Percentiles rank a stretch among this genome's conserved stretches.
Conservation (phyloP, 257 asterid species). For the Solanum pimpinellifolium region DNA sequence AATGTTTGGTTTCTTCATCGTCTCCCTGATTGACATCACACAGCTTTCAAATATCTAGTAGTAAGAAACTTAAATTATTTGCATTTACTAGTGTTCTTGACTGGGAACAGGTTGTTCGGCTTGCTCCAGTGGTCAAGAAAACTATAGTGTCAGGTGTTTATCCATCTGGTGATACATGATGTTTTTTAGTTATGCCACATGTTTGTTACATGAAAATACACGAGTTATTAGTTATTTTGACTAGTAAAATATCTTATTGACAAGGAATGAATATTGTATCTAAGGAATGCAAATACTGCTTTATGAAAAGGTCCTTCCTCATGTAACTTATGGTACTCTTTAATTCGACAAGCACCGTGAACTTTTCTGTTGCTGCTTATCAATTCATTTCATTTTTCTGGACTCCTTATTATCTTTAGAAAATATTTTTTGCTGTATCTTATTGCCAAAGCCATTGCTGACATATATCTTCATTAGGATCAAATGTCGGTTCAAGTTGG, state of each 20-base stretch:
- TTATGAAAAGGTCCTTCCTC: neutral
- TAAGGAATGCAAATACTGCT: neutral
- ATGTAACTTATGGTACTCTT: neutral
- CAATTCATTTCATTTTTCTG: neutral
- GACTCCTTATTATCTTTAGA: neutral
- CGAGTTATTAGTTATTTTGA: neutral
- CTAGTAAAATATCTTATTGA: neutral
- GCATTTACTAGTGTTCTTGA: conserved; percentile 1
- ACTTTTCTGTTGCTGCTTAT: neutral
- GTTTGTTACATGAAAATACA: neutral
- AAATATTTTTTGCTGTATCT: neutral
- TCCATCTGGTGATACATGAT: neutral
- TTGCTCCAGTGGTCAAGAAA: conserved; percentile 50
- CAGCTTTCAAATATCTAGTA: neutral
- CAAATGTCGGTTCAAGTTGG: neutral
- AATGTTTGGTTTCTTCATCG: neutral
- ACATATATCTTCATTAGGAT: conserved; percentile 4
- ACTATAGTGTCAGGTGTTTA: conserved; percentile 42
- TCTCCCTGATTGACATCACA: neutral
- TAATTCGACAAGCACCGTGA: neutral
- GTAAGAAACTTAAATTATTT: neutral
- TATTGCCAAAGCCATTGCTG: neutral
- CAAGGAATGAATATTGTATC: neutral
- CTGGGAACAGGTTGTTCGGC: conserved; percentile 43
- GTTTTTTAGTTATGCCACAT: neutral